A percentile compares a stretch with the other conserved stretches of the same genome.
phyloP scores from a whole-genome alignment of 495 filamentous ascomycete species.

The Neurospora sublineolata region DNA sequence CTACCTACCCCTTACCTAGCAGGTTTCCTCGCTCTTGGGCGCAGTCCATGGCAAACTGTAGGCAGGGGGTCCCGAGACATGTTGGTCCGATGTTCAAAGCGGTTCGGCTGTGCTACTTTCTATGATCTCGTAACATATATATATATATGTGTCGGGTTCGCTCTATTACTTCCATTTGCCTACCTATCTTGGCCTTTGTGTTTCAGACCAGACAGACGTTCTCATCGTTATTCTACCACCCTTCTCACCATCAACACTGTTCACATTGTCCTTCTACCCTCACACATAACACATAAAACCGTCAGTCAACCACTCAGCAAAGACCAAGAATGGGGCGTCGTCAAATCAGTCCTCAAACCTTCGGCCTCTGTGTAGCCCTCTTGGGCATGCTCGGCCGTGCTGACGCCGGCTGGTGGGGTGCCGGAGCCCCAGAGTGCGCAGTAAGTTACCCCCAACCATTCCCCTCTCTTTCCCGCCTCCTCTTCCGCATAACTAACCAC shows the following conservation, averaged over 20 bases:
- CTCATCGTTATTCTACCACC: background rate
- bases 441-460: conserved; percentile 17
- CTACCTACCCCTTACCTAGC: background rate
- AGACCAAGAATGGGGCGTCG: background rate
- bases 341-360: background rate
- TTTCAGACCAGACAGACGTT: background rate
- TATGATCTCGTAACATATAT: background rate
- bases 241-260: background rate
- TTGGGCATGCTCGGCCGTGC: conserved; percentile 7
- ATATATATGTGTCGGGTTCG: background rate
- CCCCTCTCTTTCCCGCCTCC: background rate
- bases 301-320: background rate
- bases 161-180: background rate
- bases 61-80: background rate
- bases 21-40: background rate
- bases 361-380: conserved; percentile 8
- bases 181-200: background rate
- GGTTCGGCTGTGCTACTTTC: background rate
- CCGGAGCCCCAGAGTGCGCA: conserved; percentile 32
- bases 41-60: background rate
- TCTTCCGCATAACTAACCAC: background rate
- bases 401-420: conserved; percentile 26
- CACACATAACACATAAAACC: background rate
- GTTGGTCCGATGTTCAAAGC: background rate
- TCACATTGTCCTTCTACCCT: background rate